Conservation (phyloP, 306 rosid genomes). For the Fagus crenata region DNA sequence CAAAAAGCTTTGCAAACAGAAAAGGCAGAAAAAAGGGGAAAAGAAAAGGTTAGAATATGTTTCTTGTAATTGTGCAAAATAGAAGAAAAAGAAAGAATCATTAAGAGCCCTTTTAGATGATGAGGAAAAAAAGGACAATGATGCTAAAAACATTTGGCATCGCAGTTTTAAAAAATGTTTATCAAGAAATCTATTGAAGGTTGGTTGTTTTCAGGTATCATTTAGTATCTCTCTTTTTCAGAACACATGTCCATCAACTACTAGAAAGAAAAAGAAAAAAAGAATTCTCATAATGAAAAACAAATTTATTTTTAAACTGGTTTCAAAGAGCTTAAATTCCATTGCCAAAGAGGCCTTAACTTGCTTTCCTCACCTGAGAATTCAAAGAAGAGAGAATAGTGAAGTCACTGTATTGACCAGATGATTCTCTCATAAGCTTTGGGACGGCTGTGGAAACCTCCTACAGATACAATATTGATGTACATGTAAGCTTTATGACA, state of each 20-base stretch:
- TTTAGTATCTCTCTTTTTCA: not conserved
- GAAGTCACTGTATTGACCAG: conserved; percentile 89
- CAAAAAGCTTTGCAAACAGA: too few species aligned
- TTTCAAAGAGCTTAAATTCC: conserved; percentile 5
- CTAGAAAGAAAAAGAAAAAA: not conserved
- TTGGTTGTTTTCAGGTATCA: not conserved
- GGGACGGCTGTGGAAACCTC: conserved; percentile 84
- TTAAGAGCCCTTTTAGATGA: conserved; percentile 1
- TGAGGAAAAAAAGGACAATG: not conserved
- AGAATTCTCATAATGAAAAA: conserved; percentile 1
- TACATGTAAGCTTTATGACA: conserved; percentile 25
- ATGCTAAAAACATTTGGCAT: not conserved
- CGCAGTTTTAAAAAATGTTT: not conserved
- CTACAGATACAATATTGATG: conserved; percentile 50
- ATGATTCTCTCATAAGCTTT: conserved; percentile 74
- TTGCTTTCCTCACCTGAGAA: conserved; percentile 69
- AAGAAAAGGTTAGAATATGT: too few species aligned
- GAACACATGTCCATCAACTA: not conserved
- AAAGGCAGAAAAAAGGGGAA: too few species aligned
- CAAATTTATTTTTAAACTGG: not conserved
- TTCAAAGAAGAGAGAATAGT: conserved; percentile 93
- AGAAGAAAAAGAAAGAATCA: conserved; percentile 6
- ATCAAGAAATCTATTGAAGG: not conserved
- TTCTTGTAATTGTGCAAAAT: conserved; percentile 23
- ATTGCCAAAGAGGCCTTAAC: conserved; percentile 19